Percentiles rank a stretch among this genome's conserved stretches.
Conservation (phyloP, 257 asterid genomes). For the Pogostemon cablin region DNA sequence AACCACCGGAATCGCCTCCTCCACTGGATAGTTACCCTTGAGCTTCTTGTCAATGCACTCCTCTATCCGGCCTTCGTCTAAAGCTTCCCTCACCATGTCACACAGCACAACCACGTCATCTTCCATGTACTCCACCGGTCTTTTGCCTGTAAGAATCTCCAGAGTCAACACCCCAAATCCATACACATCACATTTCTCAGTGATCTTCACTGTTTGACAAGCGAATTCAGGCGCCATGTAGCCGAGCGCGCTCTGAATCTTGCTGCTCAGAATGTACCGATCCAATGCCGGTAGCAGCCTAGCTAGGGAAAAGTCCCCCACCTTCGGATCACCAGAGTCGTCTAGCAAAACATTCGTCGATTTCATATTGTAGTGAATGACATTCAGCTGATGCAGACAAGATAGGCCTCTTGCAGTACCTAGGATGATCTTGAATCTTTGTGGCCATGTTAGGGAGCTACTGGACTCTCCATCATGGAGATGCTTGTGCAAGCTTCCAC, state of each 20-base stretch:
- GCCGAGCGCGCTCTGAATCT: conserved; percentile 86
- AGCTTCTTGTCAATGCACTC: conserved; percentile 66
- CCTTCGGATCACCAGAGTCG: conserved; percentile 58
- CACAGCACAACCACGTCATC: conserved; percentile 81
- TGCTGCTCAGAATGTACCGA: conserved; percentile 73
- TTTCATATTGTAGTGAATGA: conserved; percentile 78
- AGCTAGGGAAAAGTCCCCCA: conserved; percentile 77
- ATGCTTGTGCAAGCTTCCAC: conserved; percentile 66
- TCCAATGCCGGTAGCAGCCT: conserved; percentile 64
- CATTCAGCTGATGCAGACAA: conserved; percentile 57
- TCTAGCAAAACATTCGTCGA: conserved; percentile 64
- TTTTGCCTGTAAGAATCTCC: conserved; percentile 72
- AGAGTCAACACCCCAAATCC: conserved; percentile 76
- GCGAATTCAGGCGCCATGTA: conserved; percentile 92
- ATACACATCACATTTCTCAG: conserved; percentile 83
- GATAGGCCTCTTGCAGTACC: conserved; percentile 75
- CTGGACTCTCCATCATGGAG: conserved; percentile 53
- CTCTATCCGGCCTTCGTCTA: conserved; percentile 72
- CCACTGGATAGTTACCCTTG: conserved; percentile 52
- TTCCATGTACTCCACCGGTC: conserved; percentile 84
- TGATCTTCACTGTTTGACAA: conserved; percentile 77
- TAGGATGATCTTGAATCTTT: conserved; percentile 62
- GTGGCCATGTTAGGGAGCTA: conserved; percentile 57
- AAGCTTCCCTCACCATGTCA: conserved; percentile 74
- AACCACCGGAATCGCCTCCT: conserved; percentile 75